Conservation (phyloP, 106 monocot species). For the Acanthochlamys bracteata region DNA sequence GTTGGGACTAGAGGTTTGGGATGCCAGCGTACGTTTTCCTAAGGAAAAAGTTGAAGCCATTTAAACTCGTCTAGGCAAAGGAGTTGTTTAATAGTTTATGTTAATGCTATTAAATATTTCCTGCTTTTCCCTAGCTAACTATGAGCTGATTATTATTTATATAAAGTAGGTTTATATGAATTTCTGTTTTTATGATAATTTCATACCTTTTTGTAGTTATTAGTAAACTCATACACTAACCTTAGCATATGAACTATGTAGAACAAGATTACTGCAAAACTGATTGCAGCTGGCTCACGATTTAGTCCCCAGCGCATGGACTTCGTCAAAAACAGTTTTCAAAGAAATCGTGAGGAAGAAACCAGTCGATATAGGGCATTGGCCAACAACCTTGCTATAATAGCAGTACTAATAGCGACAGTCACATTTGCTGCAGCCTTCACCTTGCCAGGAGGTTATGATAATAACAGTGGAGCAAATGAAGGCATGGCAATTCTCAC, state of each 20-base stretch:
- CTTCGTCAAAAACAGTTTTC: neutral
- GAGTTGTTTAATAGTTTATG: too few species aligned
- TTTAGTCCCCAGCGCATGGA: constrained; percentile 9
- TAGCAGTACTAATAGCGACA: constrained; percentile 35
- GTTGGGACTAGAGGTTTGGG: too few species aligned
- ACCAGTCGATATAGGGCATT: constrained; percentile 2
- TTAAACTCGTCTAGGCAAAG: too few species aligned
- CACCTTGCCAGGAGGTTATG: constrained; percentile 37
- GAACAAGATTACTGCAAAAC: constrained; percentile 15
- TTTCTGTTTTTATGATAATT: too few species aligned
- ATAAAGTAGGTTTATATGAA: too few species aligned
- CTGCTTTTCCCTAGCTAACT: too few species aligned
- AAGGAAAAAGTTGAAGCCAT: too few species aligned
- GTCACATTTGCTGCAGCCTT: constrained; percentile 52
- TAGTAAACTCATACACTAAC: neutral
- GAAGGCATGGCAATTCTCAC: constrained; percentile 24
- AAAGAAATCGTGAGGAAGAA: constrained; percentile 7
- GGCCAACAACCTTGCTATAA: constrained; percentile 19
- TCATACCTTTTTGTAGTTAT: too few species aligned
- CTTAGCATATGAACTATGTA: neutral
- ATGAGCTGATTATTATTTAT: too few species aligned
- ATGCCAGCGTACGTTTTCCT: too few species aligned
- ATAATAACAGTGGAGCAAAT: constrained; percentile 10
- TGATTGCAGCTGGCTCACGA: constrained; percentile 13
- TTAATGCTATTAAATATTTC: too few species aligned